Evolutionary conservation across 1,284 basidiomycete species (phyloP), one percentile per base, ranked within the genome.

Genomic region (Marasmius sp.): DNA sequence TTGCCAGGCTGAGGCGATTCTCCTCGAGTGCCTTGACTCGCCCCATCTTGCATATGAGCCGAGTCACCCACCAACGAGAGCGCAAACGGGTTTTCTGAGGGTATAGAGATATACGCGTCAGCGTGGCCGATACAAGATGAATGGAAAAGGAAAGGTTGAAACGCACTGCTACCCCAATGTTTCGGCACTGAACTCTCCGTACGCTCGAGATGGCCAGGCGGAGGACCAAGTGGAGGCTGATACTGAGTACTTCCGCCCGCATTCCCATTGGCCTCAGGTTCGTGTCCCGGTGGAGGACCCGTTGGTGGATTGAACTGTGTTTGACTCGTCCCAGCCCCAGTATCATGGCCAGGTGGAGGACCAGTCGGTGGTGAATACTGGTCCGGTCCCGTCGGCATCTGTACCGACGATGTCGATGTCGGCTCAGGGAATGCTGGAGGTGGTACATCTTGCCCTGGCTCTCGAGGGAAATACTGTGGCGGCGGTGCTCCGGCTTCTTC

Each of bases 401-500:
- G 41, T 43, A n/a, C 3, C 48, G 12, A 20, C 2, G 27, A 52
- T 33, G 27, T 16, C 10, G 50, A 22, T 36, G 11, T 8, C 14
- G 34, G 16, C 34, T 12, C 12, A 18, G 33, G 52, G 36, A 54
- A 54, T 14, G 34, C 14, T 39, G 60, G 49, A n/a, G 38, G 48
- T 14, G 48, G 51, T 3, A 18, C 47, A 37, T 45, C 60, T 27
- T 54, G 38, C 12, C 39, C 39, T 43, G 48, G 38, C n/a, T 27
- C 27, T 27, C 27, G 27, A 5, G 27, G 27, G 5, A 27, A 27
- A 18, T 49, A 37, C 38, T 55, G n/a, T 11, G 34, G 22, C 14
- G 48, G 22, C 8, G n/a, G 16, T 47, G 16, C n/a, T n/a, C 49
- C 39, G 27, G 48, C 68, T 10, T 54, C 61, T 8, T 49, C 36